Evolutionary conservation across 257 asterid genomes (phyloP), one percentile per base, ranked within the genome.

Genomic region (Verbascum thapsus): DNA sequence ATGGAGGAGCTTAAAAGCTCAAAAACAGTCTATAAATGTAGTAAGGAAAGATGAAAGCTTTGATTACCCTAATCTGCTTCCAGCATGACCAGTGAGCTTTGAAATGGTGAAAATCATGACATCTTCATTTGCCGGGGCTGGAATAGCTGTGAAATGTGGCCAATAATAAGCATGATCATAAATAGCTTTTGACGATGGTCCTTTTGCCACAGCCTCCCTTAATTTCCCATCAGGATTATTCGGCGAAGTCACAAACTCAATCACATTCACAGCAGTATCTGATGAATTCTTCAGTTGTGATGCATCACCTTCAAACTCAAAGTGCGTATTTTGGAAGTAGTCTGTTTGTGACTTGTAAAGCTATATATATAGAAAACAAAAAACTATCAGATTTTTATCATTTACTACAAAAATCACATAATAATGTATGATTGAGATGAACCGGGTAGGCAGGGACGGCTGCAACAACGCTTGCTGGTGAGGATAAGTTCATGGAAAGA

Each of bases 41-140:
- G 32, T 26, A 26, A 26, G 3, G 32, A 26, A 5, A 26, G n/a
- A 26, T 26, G 32, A 26, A 26, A 1, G 2, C 2, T 26, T 26
- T 26, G 32, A 0, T 74, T 84, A 86, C 95, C 95, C 96, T 57
- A 87, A 75, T 80, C 92, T 69, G 66, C 81, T 85, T 66, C 97
- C 95, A 9, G 95, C 97, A 71, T 90, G 96, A 35, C 96, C 96
- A 2, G 96, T 83, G 32, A 90, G 85, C 79, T 87, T 90, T 3
- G 96, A 87, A 13, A 85, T 44, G 0, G 96, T 78, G 17, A 87
- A 87, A 9, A 83, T 61, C 96, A 83, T 80, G 68, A 90, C 32
- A 73, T 85, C 97, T 72, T 76, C 90, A 69, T 87, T 71, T 1
- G 85, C 78, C 5, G 92, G 87, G 19, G 82, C 51, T 35, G 90